phyloP scores from a whole-genome alignment of 257 asterid genomes.

The Voacanga thouarsii region DNA sequence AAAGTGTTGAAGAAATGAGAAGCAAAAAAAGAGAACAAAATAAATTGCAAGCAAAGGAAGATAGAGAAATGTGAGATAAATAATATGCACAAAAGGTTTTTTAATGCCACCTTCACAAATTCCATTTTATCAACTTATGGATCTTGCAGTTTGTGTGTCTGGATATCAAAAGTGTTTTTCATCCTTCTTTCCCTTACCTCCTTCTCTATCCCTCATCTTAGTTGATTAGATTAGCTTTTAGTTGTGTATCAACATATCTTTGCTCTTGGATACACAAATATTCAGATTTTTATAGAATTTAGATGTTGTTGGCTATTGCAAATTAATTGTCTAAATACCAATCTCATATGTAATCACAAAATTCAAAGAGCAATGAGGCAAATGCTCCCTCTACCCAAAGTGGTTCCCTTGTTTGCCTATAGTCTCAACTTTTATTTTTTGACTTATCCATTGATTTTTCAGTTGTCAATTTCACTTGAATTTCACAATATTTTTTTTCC shows the following conservation, averaged over 20 bases:
- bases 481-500: constrained; percentile 33
- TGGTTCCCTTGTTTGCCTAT: neutral
- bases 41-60: too few species aligned
- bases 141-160: neutral
- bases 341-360: neutral
- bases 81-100: too few species aligned
- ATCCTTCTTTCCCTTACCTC: neutral
- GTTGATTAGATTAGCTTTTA: neutral
- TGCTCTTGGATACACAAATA: neutral
- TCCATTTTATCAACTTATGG: neutral
- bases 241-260: neutral
- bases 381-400: neutral
- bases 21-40: too few species aligned
- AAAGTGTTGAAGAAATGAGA: too few species aligned
- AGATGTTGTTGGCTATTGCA: neutral
- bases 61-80: too few species aligned
- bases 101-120: neutral
- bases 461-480: constrained; percentile 5
- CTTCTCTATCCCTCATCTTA: neutral
- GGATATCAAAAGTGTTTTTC: neutral
- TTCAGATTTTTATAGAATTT: neutral
- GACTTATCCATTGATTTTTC: neutral
- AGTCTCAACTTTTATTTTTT: neutral
- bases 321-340: neutral
- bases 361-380: neutral